These are phyloP conservation scores for Saccharomycopsis sp. DNA, from an alignment of 805 yeast species.

Conservation along the genomic window DNA sequence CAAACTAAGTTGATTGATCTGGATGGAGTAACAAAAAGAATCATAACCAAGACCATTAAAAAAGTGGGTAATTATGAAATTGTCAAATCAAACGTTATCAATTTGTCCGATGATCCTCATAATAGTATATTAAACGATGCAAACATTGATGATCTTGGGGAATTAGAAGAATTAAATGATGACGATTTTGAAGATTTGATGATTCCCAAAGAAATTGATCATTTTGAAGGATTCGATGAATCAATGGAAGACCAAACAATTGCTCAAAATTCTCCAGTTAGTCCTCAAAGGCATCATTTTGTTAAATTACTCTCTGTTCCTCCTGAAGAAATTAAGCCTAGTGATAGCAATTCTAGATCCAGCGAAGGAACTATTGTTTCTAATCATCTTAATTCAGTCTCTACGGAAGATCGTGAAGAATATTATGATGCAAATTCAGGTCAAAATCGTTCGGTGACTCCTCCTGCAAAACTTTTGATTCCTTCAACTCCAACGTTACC, in stretches of 20 bases:
- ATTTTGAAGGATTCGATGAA: slow-evolving; percentile 17
- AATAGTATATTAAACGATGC: slow-evolving; percentile 1
- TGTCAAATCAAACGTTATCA: slow-evolving; percentile 15
- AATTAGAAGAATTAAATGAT: slow-evolving; percentile 12
- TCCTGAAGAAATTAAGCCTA: background rate
- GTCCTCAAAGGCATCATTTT: background rate
- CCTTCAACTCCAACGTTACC: background rate
- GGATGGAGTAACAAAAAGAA: slow-evolving; percentile 11
- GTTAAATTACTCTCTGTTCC: too few relatives aligned
- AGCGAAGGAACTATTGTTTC: background rate
- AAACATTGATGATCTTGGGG: slow-evolving; percentile 9
- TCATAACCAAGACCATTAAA: slow-evolving; percentile 13
- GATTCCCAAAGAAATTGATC: slow-evolving; percentile 2
- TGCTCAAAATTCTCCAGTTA: background rate
- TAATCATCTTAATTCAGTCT: background rate
- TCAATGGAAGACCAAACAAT: background rate
- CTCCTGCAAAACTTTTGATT: background rate
- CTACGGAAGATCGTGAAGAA: too few relatives aligned
- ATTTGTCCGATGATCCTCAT: slow-evolving; percentile 4
- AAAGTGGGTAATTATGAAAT: slow-evolving; percentile 16
- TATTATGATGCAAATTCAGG: too few relatives aligned
- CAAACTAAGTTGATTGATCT: slow-evolving; percentile 16
- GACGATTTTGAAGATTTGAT: slow-evolving; percentile 5
- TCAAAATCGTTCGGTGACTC: too few relatives aligned
- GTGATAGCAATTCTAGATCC: background rate